Percentiles rank a stretch among this genome's conserved stretches.
These are phyloP conservation scores for Batkoa obscura DNA, from an alignment of 371 early-diverging fungal genomes.

Conservation along the genomic window DNA sequence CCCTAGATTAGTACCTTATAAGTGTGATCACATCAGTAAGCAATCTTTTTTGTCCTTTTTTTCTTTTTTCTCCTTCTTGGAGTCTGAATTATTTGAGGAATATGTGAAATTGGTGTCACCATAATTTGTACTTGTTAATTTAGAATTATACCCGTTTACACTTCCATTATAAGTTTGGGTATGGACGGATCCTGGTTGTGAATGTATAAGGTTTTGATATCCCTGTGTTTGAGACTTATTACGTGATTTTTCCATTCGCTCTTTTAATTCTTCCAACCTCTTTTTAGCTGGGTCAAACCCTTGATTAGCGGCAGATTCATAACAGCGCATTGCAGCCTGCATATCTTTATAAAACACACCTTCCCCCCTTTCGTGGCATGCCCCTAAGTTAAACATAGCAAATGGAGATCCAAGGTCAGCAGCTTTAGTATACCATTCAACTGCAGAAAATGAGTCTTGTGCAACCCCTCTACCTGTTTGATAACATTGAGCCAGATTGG, in stretches of 20 bases:
- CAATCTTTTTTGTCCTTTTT: too few species aligned
- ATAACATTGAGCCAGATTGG: conserved; percentile 56
- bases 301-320: neutral
- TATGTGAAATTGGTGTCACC: too few species aligned
- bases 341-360: neutral
- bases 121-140: too few species aligned
- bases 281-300: conserved; percentile 1
- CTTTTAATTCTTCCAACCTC: neutral
- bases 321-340: neutral
- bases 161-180: too few species aligned
- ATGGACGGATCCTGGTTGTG: too few species aligned
- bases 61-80: too few species aligned
- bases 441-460: conserved; percentile 34
- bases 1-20: too few species aligned
- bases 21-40: too few species aligned
- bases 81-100: too few species aligned
- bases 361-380: conserved; percentile 4
- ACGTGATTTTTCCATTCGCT: conserved; percentile 1
- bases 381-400: conserved; percentile 4
- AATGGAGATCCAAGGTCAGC: conserved; percentile 4
- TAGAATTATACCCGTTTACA: too few species aligned
- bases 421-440: conserved; percentile 23
- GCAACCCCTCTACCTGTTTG: conserved; percentile 34
- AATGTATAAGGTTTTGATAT: too few species aligned
- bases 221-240: too few species aligned